Base-by-base conservation (phyloP, 2,329 filamentous ascomycete genomes). In the Botrytis aclada region DNA sequence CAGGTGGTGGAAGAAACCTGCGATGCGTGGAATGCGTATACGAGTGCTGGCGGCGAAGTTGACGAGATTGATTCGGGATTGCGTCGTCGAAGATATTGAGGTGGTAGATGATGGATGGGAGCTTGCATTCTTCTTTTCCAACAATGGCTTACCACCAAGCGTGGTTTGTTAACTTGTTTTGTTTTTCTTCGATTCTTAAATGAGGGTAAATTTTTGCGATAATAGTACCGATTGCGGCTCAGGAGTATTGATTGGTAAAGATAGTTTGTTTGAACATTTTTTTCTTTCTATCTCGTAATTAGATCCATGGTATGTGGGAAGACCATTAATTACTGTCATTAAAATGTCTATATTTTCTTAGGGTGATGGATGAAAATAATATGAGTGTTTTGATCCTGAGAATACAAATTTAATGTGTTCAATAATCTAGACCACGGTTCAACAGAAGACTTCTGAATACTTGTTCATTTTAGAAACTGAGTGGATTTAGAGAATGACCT, bases 1-100 rank as follows among this genome's bases (percentile, higher is more conserved):
- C 79, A 81, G 45, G 82, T 84, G 20, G 84, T 88, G 69, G 82
- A 83, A 32, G 82, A 88, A 78, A 87, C 85, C 39, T 88, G 85
- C 74, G 77, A 82, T 60, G 83, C 86, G 72, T 88, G 88, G 87
- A 82, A 80, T 6, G 77, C 77, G 12, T 89, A 84, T 82, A 88
- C 86, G 8, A 76, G 80, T 22, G 79, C 81, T 60, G 70, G 70
- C 4, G 83, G 87, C 71, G 81, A 85, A 7, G 84, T 84, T 1
- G 82, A 82, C 4, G 85, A 87, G 78, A 87, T 87, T 72, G 86
- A 89, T 75, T 87, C 86, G 65, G 87, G 87, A 22, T 56, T 74
- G 7, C 69, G 62, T 32, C 43, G 34, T 47, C 22, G 54, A 73
- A 43, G 66, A 43, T 45, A 29, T 20, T 61, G 29, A 43, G n/a